These are phyloP conservation scores for Euphorbia lathyris DNA, from an alignment of 345 rosid species.

Conservation along the genomic window DNA sequence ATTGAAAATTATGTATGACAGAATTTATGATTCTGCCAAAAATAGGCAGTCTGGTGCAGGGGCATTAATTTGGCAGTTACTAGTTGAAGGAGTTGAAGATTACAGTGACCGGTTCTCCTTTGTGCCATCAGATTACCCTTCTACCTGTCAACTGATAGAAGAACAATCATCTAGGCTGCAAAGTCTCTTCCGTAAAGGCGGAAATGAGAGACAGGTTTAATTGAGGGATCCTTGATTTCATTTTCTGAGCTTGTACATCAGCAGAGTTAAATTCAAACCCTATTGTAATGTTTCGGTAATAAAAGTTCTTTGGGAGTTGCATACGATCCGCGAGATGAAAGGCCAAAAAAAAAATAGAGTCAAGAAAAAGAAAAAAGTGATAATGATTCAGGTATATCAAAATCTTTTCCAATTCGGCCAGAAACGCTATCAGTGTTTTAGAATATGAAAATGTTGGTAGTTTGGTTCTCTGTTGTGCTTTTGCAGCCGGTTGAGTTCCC, in stretches of 20 bases:
- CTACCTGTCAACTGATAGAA: slow-evolving; percentile 33
- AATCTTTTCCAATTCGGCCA: neutral
- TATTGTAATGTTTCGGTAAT: too few relatives aligned
- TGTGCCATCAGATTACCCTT: slow-evolving; percentile 35
- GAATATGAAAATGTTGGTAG: neutral
- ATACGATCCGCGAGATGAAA: too few relatives aligned
- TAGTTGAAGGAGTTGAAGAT: slow-evolving; percentile 31
- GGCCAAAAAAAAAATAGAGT: neutral
- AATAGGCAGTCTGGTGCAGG: slow-evolving; percentile 38
- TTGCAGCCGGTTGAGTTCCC: neutral
- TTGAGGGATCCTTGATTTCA: slow-evolving; percentile 7
- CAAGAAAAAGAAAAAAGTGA: neutral
- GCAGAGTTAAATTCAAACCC: neutral
- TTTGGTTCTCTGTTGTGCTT: neutral
- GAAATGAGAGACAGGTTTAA: neutral
- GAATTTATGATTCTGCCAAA: slow-evolving; percentile 35
- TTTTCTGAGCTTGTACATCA: neutral
- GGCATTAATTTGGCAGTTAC: slow-evolving; percentile 40
- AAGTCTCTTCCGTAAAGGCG: slow-evolving; percentile 6
- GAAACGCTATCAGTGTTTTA: neutral
- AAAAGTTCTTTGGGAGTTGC: too few relatives aligned
- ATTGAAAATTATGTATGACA: slow-evolving; percentile 29
- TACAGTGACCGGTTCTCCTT: slow-evolving; percentile 34
- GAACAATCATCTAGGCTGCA: slow-evolving; percentile 37
- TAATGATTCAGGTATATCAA: neutral